Percentiles rank a stretch among this genome's conserved stretches.
phyloP scores from a whole-genome alignment of 371 early-diverging fungal species.

The Rhizopus stolonifer region DNA sequence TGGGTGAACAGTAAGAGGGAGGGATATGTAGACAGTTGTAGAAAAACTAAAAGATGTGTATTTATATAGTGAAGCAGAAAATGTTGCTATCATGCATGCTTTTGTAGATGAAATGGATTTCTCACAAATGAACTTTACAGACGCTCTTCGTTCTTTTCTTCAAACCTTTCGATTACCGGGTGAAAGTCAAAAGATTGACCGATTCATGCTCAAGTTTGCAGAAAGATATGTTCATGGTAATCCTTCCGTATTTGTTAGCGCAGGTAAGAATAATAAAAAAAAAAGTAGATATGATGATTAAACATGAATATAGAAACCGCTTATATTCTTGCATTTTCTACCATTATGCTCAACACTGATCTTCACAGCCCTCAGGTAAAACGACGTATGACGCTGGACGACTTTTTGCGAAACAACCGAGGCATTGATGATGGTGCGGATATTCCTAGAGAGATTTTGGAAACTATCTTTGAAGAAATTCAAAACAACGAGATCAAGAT shows the following conservation, averaged over 20 bases:
- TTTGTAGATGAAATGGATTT: constrained; percentile 94
- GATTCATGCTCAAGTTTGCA: constrained; percentile 97
- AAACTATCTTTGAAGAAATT: constrained; percentile 82
- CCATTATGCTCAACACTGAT: constrained; percentile 96
- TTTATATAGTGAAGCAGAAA: constrained; percentile 71
- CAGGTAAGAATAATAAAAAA: constrained; percentile 33
- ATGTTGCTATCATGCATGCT: constrained; percentile 91
- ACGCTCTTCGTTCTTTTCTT: constrained; percentile 87
- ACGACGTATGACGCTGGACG: constrained; percentile 87
- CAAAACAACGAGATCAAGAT: constrained; percentile 85
- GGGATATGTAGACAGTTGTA: no score
- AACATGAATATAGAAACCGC: constrained; percentile 66
- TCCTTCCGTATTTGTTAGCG: constrained; percentile 71
- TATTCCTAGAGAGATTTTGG: constrained; percentile 68
- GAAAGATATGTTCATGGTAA: constrained; percentile 87
- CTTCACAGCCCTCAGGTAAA: constrained; percentile 91
- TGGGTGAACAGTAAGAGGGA: constrained; percentile 82
- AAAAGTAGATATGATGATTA: neutral
- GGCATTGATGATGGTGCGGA: constrained; percentile 89
- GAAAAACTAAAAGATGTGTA: neutral
- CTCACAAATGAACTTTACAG: constrained; percentile 69
- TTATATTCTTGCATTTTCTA: constrained; percentile 92
- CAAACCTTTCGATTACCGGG: constrained; percentile 96
- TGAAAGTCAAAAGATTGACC: constrained; percentile 98
- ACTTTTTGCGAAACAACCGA: constrained; percentile 93